Evolutionary conservation across 2,329 filamentous ascomycete species (phyloP).

Genomic region (Xylariaceae sp.): DNA sequence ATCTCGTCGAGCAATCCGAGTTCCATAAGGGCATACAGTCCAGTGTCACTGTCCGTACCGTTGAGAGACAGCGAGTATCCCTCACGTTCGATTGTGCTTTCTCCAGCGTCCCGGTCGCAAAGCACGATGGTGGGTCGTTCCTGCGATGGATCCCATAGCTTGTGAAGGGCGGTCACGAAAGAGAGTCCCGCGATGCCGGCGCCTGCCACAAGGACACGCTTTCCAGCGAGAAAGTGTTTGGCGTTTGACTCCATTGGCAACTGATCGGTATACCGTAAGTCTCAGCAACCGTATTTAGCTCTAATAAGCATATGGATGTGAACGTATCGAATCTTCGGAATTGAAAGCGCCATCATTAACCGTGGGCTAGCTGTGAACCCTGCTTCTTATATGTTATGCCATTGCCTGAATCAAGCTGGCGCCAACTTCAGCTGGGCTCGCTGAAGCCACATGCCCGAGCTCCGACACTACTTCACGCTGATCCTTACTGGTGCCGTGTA

Average conservation of each 20-base stretch:
- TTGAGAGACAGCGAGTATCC: constrained; percentile 37
- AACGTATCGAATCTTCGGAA: too few species aligned
- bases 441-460: too few species aligned
- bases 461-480: too few species aligned
- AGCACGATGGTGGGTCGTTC: constrained; percentile 32
- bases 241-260: neutral
- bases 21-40: constrained; percentile 33
- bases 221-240: constrained; percentile 22
- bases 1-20: constrained; percentile 33
- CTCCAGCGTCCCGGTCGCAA: constrained; percentile 37
- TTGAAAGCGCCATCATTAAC: too few species aligned
- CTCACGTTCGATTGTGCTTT: constrained; percentile 26
- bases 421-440: too few species aligned
- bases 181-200: constrained; percentile 39
- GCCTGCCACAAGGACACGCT: constrained; percentile 39
- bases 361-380: too few species aligned
- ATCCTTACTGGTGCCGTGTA: too few species aligned
- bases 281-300: too few species aligned
- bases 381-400: too few species aligned
- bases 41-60: constrained; percentile 30
- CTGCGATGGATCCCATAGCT: constrained; percentile 30
- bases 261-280: too few species aligned
- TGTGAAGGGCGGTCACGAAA: constrained; percentile 36
- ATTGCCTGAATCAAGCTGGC: too few species aligned
- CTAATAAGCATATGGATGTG: too few species aligned